Percentiles rank a stretch among this genome's conserved stretches.
Conservation (phyloP, 805 yeast species). For the Barnettozyma californica region DNA sequence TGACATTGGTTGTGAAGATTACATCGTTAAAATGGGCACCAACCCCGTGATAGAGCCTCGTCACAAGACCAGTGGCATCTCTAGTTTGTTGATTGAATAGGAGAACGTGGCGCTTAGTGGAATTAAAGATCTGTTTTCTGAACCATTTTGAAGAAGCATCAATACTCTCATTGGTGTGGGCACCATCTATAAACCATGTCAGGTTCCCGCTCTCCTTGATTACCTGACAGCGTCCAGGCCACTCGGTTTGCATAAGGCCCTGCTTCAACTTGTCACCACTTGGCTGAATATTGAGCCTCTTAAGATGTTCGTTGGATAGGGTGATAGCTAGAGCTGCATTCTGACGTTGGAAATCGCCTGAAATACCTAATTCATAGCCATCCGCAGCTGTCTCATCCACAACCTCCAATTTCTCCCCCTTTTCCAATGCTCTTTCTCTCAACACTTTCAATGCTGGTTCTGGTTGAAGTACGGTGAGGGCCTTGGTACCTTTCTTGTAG, state of each 20-base stretch:
- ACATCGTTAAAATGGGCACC: constrained; percentile 61
- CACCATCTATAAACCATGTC: constrained; percentile 92
- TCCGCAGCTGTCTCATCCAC: constrained; percentile 37
- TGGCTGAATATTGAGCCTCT: constrained; percentile 38
- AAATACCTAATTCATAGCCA: constrained; percentile 52
- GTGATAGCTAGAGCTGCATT: constrained; percentile 88
- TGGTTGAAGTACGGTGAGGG: constrained; percentile 60
- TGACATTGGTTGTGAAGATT: constrained; percentile 84
- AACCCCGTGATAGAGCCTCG: constrained; percentile 42
- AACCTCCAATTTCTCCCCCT: constrained; percentile 43
- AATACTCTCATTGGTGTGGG: constrained; percentile 88
- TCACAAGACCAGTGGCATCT: constrained; percentile 65
- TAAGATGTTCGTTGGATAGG: constrained; percentile 58
- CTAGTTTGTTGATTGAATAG: constrained; percentile 94
- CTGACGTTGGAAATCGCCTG: constrained; percentile 76
- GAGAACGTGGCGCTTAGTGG: constrained; percentile 40
- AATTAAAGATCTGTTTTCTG: constrained; percentile 30
- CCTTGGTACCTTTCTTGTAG: constrained; percentile 62
- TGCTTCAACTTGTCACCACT: constrained; percentile 22
- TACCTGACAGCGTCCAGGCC: constrained; percentile 97
- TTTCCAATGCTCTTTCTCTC: constrained; percentile 63
- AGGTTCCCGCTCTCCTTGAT: constrained; percentile 38
- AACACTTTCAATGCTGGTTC: constrained; percentile 53
- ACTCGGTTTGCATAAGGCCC: constrained; percentile 64
- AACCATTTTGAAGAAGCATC: constrained; percentile 84